Evolutionary conservation across 1,284 basidiomycete species (phyloP), one percentile per base, ranked within the genome.

Genomic region (Tetrapyrgos nigripes): DNA sequence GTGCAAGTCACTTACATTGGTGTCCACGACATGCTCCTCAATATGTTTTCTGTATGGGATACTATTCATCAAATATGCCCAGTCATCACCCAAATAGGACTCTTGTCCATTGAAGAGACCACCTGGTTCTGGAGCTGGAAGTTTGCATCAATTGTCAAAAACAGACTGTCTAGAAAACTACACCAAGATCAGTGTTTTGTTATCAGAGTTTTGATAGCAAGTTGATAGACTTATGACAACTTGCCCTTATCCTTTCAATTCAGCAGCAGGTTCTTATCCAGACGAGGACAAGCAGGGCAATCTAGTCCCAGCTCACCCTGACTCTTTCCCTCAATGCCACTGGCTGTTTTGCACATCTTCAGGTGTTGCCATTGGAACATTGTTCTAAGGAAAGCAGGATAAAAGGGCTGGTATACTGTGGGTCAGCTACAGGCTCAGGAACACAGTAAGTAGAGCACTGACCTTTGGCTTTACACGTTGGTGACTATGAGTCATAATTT

Each of bases 211-310:
- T n/a, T n/a, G n/a, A n/a, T n/a, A n/a, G n/a, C n/a, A n/a, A n/a
- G n/a, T n/a, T n/a, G n/a, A n/a, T n/a, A n/a, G n/a, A n/a, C n/a
- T n/a, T n/a, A n/a, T n/a, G n/a, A n/a, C n/a, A n/a, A n/a, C n/a
- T n/a, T n/a, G n/a, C n/a, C n/a, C n/a, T 11, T 50, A 14, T 64
- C 27, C 4, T 58, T 50, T 63, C 67, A 67, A 10, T 40, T 49
- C 3, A 46, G 21, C 1, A 55, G 57, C 3, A 67, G n/a, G 46
- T 66, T 67, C 11, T 52, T 49, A 0, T 43, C 62, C 3, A 62
- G 62, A 14, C 57, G 51, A 19, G 67, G 67, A 52, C 67, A 68
- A 1, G 64, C 61, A 0, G 57, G 56, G 48, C 67, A 68, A 1
- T 17, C 29, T 2, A 67, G 45, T 0, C 54, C 58, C 1, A 61